Evolutionary conservation across 129 eudicot genomes (phyloP).

Genomic region (Escallonia herrerae): DNA sequence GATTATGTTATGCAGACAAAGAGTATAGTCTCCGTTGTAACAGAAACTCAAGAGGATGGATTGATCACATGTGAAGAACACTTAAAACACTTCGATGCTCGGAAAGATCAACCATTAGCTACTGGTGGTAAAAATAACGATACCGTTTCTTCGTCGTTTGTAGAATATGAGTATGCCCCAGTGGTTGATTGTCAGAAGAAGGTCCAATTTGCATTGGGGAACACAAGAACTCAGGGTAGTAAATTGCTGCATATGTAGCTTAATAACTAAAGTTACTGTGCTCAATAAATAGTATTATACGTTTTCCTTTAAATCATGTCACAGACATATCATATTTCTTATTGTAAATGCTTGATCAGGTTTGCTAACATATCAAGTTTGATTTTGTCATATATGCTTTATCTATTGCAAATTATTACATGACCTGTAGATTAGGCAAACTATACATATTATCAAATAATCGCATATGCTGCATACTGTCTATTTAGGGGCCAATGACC

Average conservation of each 20-base stretch:
- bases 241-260: conserved; percentile 1
- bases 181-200: conserved; percentile 56
- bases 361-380: no score
- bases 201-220: conserved; percentile 60
- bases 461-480: conserved; percentile 31
- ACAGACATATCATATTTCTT: no score
- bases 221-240: conserved; percentile 53
- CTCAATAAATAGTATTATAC: no score
- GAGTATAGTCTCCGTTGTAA: conserved; percentile 20
- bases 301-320: not conserved
- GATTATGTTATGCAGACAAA: conserved; percentile 30
- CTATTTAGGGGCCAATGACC: conserved; percentile 59
- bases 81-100: conserved; percentile 26
- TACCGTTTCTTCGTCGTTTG: conserved; percentile 23
- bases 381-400: not conserved
- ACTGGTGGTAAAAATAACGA: conserved; percentile 30
- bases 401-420: conserved; percentile 3
- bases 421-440: not conserved
- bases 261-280: not conserved
- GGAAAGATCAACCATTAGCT: conserved; percentile 28
- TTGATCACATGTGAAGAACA: conserved; percentile 40
- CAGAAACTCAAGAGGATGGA: conserved; percentile 44
- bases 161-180: conserved; percentile 27
- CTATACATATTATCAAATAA: conserved; percentile 20
- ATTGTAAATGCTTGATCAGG: no score